phyloP scores from a whole-genome alignment of 1,284 basidiomycete species.

The Mrakiaceae sp. region DNA sequence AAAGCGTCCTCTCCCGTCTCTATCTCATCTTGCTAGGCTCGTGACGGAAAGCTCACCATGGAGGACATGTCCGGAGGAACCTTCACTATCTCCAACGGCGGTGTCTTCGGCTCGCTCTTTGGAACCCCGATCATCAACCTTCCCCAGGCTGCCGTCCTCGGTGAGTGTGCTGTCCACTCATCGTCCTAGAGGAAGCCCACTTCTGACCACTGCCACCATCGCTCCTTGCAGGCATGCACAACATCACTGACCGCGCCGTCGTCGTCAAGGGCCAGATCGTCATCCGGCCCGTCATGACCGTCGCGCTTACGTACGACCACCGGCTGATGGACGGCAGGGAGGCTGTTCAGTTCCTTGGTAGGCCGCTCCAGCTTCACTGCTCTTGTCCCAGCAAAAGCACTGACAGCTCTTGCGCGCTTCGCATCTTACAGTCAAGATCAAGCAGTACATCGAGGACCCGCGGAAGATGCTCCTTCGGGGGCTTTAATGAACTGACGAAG shows the following conservation, averaged over 20 bases:
- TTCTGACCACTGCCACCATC: no score
- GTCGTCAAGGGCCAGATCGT: conserved; percentile 91
- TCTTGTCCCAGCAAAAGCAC: neutral
- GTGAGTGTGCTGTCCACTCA: conserved; percentile 33
- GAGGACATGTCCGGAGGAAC: conserved; percentile 96
- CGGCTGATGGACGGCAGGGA: conserved; percentile 90
- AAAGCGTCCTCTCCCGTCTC: no score
- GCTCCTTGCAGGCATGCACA: conserved; percentile 63
- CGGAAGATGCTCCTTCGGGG: conserved; percentile 48
- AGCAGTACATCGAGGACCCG: conserved; percentile 58
- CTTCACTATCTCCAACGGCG: conserved; percentile 98
- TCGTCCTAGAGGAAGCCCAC: no score
- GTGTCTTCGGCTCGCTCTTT: conserved; percentile 93
- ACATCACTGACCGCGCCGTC: conserved; percentile 88
- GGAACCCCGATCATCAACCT: conserved; percentile 97
- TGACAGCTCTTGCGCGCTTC: neutral
- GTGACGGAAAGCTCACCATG: conserved; percentile 85
- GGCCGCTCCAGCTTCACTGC: conserved; percentile 28
- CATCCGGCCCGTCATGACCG: conserved; percentile 91
- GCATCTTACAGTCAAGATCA: conserved; percentile 47
- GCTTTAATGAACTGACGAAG: conserved; percentile 1
- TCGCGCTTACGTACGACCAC: conserved; percentile 93
- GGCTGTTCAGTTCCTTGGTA: conserved; percentile 93
- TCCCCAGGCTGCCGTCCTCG: conserved; percentile 87
- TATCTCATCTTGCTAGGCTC: conserved; percentile 44